Evolutionary conservation across 306 rosid genomes (phyloP), one percentile per base, ranked within the genome.

Genomic region (Delonix regia): DNA sequence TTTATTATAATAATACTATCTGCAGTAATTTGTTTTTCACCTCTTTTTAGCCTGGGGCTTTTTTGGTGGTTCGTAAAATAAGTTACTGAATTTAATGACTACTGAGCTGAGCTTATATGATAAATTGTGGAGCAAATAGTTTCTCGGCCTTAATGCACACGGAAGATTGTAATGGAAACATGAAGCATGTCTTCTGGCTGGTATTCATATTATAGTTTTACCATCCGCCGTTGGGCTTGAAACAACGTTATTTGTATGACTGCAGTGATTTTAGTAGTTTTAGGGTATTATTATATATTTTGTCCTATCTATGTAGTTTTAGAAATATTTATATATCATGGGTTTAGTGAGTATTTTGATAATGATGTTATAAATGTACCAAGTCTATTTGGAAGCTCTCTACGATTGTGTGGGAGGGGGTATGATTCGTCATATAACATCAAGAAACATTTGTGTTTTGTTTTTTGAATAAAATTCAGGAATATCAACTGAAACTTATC

Each of bases 1-100:
- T 55, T 56, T 82, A 84, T 82, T 69, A 61, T 69, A 41, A 82
- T 85, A 62, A 69, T 74, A 33, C 75, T 53, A n/a, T 34, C 33
- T 45, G 30, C 21, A 47, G 21, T 59, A 47, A 25, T 71, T 30
- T 69, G 66, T 27, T 55, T 51, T 69, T 42, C 2, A n/a, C 8
- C 71, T n/a, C 69, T 24, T 15, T 34, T 34, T 47, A 0, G 36
- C 55, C 4, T 10, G 2, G 30, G 12, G 21, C 56, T 25, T 61
- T 28, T 67, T 4, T 48, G 59, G 66, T 70, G 33, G 13, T 24
- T 36, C 25, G 47, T 74, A 14, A 69, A 74, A 69, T 69, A 62
- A 68, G 22, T 7, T 18, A 53, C 51, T 5, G 48, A 72, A 66
- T 19, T 41, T 9, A 2, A 44, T 52, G 62, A 36, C 55, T 14